phyloP scores from a whole-genome alignment of 129 eudicot species.

The carrot (Daucus carota) region DNA sequence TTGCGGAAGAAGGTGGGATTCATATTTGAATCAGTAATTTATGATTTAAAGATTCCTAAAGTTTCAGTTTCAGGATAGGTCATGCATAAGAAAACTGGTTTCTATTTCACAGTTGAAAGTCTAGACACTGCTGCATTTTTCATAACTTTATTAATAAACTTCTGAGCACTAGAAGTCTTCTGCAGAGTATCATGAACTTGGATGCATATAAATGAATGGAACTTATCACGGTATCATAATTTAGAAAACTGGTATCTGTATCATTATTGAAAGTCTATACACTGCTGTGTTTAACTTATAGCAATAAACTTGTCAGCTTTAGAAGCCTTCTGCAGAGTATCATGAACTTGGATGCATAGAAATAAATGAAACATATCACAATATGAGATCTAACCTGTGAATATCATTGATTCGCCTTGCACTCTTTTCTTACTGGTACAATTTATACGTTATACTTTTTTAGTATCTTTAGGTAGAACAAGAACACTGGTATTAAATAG shows the following conservation, averaged over 20 bases:
- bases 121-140: background rate
- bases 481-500: background rate
- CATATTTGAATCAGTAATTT: background rate
- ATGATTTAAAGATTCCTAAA: background rate
- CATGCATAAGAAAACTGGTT: background rate
- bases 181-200: no score
- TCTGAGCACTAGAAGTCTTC: no score
- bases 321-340: background rate
- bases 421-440: background rate
- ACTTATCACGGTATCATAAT: no score
- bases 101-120: background rate
- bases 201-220: no score
- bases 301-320: background rate
- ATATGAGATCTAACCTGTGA: background rate
- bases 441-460: background rate
- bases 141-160: no score
- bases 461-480: background rate
- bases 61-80: background rate
- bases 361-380: background rate
- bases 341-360: background rate
- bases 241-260: background rate
- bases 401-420: no score
- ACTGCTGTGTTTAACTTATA: background rate
- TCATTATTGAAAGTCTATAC: background rate
- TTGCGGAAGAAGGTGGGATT: conserved; percentile 81